phyloP scores from a whole-genome alignment of 306 rosid genomes.

The Morella rubra region DNA sequence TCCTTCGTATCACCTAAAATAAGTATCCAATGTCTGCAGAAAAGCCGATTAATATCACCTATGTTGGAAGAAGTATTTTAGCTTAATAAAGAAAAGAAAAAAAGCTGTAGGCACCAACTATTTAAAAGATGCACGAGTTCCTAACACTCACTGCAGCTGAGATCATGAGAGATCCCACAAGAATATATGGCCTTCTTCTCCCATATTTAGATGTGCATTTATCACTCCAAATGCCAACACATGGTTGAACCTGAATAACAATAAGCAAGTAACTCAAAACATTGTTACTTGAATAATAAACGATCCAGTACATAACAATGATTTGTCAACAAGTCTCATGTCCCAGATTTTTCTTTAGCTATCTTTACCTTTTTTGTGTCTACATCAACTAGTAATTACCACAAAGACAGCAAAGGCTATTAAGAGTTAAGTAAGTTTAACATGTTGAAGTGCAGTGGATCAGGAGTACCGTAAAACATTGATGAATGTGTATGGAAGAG shows the following conservation, averaged over 20 bases:
- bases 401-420: background rate
- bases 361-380: background rate
- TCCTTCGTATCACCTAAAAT: slow-evolving; percentile 83
- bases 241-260: slow-evolving; percentile 67
- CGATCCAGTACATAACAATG: background rate
- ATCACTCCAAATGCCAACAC: slow-evolving; percentile 96
- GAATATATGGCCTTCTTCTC: slow-evolving; percentile 94
- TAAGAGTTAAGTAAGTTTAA: background rate
- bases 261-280: slow-evolving; percentile 6
- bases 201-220: slow-evolving; percentile 87
- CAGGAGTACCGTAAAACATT: background rate
- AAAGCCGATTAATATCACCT: slow-evolving; percentile 93
- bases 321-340: background rate
- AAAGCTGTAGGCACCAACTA: slow-evolving; percentile 7
- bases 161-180: slow-evolving; percentile 89
- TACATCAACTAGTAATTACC: background rate
- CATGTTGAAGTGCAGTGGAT: background rate
- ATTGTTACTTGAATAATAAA: background rate
- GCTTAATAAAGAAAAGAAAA: slow-evolving; percentile 28
- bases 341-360: slow-evolving; percentile 2
- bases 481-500: background rate
- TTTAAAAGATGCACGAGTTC: slow-evolving; percentile 13
- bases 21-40: slow-evolving; percentile 95
- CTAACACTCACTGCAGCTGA: slow-evolving; percentile 65
- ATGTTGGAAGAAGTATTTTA: slow-evolving; percentile 48